A percentile compares a stretch with the other conserved stretches of the same genome.
Conservation (phyloP, 495 filamentous ascomycete genomes). For the Aspergillus indologenus region DNA sequence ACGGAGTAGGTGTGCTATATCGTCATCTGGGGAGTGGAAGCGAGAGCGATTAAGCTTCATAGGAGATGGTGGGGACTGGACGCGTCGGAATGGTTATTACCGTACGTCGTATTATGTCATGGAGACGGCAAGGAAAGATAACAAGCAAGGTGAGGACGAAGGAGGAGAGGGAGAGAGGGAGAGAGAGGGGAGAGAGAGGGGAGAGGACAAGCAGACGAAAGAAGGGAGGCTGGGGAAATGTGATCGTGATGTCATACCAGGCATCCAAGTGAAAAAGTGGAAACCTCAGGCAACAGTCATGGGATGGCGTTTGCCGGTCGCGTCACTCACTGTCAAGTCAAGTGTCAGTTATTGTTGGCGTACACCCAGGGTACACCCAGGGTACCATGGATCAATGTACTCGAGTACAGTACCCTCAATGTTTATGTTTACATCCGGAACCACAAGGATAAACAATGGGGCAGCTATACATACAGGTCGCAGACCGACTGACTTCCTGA, state of each 20-base stretch:
- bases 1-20: too few relatives aligned
- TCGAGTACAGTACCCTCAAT: too few relatives aligned
- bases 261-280: too few relatives aligned
- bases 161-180: neutral
- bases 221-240: neutral
- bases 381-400: neutral
- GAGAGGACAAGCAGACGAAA: neutral
- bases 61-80: neutral
- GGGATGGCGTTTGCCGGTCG: conserved; percentile 1
- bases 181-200: neutral
- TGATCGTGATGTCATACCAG: neutral
- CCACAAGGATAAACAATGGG: conserved; percentile 4
- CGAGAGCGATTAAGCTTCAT: neutral
- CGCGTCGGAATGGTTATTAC: too few relatives aligned
- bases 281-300: neutral
- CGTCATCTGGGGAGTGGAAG: neutral
- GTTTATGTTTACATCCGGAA: conserved; percentile 3
- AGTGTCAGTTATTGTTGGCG: too few relatives aligned
- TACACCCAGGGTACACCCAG: neutral
- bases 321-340: too few relatives aligned
- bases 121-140: neutral
- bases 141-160: conserved; percentile 5
- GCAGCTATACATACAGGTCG: neutral
- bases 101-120: too few relatives aligned
- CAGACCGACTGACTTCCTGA: neutral